phyloP scores from a whole-genome alignment of 768 basidiomycete genomes.

The Rhodotorula sphaerocarpa region DNA sequence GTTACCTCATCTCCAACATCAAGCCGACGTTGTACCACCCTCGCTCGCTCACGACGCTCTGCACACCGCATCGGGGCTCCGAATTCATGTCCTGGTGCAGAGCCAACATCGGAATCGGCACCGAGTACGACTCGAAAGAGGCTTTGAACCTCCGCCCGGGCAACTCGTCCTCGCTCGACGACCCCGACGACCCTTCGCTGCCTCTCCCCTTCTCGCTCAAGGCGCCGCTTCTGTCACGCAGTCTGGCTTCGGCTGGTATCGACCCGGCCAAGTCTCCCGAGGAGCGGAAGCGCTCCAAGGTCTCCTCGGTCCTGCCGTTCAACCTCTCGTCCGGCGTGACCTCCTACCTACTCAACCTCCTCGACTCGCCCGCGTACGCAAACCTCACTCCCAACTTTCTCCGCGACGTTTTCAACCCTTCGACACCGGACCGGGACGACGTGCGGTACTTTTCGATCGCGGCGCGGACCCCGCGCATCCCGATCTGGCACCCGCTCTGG shows the following conservation, averaged over 20 bases:
- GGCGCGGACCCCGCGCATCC: constrained; percentile 49
- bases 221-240: constrained; percentile 46
- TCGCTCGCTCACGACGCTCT: constrained; percentile 74
- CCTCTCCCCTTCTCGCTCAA: constrained; percentile 47
- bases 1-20: constrained; percentile 80
- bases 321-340: constrained; percentile 75
- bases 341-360: constrained; percentile 70
- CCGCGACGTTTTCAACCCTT: constrained; percentile 66
- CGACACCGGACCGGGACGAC: constrained; percentile 63
- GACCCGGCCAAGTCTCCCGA: not conserved
- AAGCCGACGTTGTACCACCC: constrained; percentile 74
- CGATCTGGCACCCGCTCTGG: constrained; percentile 91
- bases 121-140: constrained; percentile 39
- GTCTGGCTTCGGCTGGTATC: constrained; percentile 28
- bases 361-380: constrained; percentile 94
- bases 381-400: constrained; percentile 82
- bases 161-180: constrained; percentile 26
- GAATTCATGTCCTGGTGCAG: constrained; percentile 99
- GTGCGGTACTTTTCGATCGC: constrained; percentile 92
- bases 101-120: constrained; percentile 83
- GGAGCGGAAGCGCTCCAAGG: constrained; percentile 3
- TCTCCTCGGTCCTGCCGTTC: constrained; percentile 44
- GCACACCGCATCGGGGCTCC: constrained; percentile 89
- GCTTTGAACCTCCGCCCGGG: constrained; percentile 14
- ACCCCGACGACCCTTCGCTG: constrained; percentile 22